phyloP scores from a whole-genome alignment of 371 early-diverging fungal species.

The Mortierella sp. region DNA sequence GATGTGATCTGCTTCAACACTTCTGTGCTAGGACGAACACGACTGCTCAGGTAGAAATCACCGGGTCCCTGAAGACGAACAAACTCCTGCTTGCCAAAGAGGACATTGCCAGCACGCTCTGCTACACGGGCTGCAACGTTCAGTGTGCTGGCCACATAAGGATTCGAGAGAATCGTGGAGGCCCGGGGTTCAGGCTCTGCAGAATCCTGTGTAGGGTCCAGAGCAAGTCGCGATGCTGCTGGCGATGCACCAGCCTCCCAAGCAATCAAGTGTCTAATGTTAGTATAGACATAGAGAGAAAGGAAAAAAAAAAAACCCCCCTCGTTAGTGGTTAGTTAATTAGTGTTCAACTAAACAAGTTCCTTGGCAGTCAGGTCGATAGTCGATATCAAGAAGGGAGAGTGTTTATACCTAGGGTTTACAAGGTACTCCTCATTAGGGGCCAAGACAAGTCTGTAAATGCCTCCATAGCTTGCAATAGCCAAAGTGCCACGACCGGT shows the following conservation, averaged over 20 bases:
- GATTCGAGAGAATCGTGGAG: constrained; percentile 48
- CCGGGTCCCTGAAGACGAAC: constrained; percentile 75
- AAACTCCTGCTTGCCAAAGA: constrained; percentile 64
- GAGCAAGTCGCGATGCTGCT: constrained; percentile 20
- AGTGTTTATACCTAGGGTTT: constrained; percentile 66
- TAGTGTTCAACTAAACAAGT: background rate
- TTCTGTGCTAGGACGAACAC: constrained; percentile 64
- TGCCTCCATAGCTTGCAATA: constrained; percentile 76
- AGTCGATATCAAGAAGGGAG: background rate
- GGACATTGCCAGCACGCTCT: constrained; percentile 45
- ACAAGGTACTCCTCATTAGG: constrained; percentile 79
- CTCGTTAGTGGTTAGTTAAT: constrained; percentile 57
- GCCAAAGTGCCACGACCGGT: constrained; percentile 77
- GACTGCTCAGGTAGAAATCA: constrained; percentile 73
- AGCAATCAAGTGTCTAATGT: constrained; percentile 47
- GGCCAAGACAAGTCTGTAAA: constrained; percentile 75
- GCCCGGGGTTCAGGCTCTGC: constrained; percentile 35
- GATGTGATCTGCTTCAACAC: constrained; percentile 49
- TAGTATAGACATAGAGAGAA: constrained; percentile 11
- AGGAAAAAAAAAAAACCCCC: constrained; percentile 29
- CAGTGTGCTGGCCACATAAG: constrained; percentile 39
- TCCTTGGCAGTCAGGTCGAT: background rate
- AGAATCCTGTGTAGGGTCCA: constrained; percentile 18
- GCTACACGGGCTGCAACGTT: constrained; percentile 39
- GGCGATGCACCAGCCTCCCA: constrained; percentile 64